Evolutionary conservation across 192 early-diverging fungal genomes (phyloP).

Genomic region (Coemansia sp.): DNA sequence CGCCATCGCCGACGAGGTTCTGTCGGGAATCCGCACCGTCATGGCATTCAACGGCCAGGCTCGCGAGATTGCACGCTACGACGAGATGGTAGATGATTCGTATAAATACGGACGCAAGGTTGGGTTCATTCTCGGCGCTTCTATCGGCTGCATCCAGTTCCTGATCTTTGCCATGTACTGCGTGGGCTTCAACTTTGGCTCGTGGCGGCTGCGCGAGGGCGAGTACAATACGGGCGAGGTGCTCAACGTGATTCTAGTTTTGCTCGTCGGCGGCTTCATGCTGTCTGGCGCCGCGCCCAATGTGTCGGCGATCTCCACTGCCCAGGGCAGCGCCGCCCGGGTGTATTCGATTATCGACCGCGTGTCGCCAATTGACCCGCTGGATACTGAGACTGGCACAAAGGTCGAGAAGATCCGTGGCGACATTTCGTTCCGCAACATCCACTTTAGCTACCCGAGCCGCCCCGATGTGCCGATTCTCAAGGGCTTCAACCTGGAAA

Average conservation of each 20-base stretch:
- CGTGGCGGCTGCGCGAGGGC: constrained; percentile 51
- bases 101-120: constrained; percentile 64
- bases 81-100: constrained; percentile 61
- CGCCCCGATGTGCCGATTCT: constrained; percentile 80
- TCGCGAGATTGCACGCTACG: constrained; percentile 65
- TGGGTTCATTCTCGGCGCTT: constrained; percentile 57
- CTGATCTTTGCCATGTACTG: constrained; percentile 75
- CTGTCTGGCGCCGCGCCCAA: constrained; percentile 59
- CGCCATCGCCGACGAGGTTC: constrained; percentile 78
- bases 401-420: constrained; percentile 55
- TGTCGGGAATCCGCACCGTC: constrained; percentile 83
- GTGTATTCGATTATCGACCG: constrained; percentile 84
- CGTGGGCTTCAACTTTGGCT: constrained; percentile 79
- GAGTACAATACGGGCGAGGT: constrained; percentile 55
- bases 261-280: constrained; percentile 76
- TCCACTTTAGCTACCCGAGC: constrained; percentile 82
- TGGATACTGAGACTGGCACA: constrained; percentile 22
- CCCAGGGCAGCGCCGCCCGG: constrained; percentile 74
- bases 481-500: constrained; percentile 68
- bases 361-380: constrained; percentile 69
- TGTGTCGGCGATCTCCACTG: constrained; percentile 65
- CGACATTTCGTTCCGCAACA: constrained; percentile 70
- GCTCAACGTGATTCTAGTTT: constrained; percentile 77
- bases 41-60: constrained; percentile 79
- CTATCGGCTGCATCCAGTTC: constrained; percentile 69